Conservation (phyloP, 441 rosid species). For the Adansonia grandidieri region DNA sequence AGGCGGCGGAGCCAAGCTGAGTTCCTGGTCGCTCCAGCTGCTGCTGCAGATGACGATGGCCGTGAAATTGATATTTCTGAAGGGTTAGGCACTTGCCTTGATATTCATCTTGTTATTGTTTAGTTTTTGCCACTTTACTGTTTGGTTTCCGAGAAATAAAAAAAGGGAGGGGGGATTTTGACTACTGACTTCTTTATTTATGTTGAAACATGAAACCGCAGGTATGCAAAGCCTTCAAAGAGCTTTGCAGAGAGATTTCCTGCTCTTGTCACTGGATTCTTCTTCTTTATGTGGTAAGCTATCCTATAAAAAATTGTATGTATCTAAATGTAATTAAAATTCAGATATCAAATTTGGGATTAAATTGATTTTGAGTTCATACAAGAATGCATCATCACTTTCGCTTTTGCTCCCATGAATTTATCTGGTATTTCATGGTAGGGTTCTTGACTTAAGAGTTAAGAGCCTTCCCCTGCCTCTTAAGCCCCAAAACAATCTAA, state of each 20-base stretch:
- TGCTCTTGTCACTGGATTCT: constrained; percentile 61
- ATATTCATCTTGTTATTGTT: neutral
- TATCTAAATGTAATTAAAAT: neutral
- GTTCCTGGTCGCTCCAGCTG: constrained; percentile 38
- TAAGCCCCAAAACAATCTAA: neutral
- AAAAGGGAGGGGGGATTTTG: neutral
- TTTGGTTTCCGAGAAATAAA: constrained; percentile 25
- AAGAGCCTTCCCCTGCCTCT: constrained; percentile 2
- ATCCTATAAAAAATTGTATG: neutral
- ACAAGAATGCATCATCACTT: neutral
- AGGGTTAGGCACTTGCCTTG: constrained; percentile 36
- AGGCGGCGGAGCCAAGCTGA: constrained; percentile 34
- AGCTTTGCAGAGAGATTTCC: constrained; percentile 60
- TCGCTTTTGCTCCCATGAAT: neutral
- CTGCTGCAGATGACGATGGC: constrained; percentile 42
- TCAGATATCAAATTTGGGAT: neutral
- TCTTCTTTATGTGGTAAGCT: constrained; percentile 59
- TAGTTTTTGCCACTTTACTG: neutral
- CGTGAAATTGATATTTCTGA: constrained; percentile 35
- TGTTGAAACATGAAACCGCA: constrained; percentile 25
- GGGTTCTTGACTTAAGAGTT: constrained; percentile 37
- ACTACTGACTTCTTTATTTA: neutral
- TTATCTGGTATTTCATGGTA: constrained; percentile 9
- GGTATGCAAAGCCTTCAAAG: constrained; percentile 47
- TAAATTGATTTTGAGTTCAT: neutral